A percentile compares a stretch with the other conserved stretches of the same genome.
These are phyloP conservation scores for Coemansia sp. DNA, from an alignment of 192 early-diverging fungal genomes.

Conservation along the genomic window DNA sequence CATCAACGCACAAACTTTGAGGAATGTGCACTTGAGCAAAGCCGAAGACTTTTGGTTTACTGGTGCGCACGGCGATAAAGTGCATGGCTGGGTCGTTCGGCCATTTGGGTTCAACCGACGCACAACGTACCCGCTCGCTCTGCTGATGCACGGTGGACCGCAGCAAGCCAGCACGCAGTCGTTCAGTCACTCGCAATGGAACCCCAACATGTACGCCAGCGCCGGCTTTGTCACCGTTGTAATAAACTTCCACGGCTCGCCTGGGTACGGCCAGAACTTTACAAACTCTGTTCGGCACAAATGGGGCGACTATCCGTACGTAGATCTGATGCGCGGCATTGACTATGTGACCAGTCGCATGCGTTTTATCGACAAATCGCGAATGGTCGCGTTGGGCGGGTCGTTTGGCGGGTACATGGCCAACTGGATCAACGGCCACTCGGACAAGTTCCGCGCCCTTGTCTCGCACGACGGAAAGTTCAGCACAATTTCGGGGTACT, in stretches of 20 bases:
- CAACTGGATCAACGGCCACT: slow-evolving; percentile 84
- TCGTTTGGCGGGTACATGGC: slow-evolving; percentile 82
- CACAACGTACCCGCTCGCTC: slow-evolving; percentile 70
- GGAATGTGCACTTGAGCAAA: slow-evolving; percentile 41
- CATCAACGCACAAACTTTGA: slow-evolving; percentile 44
- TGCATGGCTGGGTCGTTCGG: slow-evolving; percentile 62
- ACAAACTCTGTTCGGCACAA: slow-evolving; percentile 67
- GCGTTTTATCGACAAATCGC: slow-evolving; percentile 56
- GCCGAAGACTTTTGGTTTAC: slow-evolving; percentile 71
- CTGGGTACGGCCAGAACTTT: slow-evolving; percentile 75
- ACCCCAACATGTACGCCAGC: slow-evolving; percentile 69
- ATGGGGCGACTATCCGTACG: slow-evolving; percentile 76
- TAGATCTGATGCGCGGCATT: slow-evolving; percentile 72
- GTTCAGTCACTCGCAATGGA: slow-evolving; percentile 66
- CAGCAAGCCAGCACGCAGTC: slow-evolving; percentile 67
- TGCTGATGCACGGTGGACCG: slow-evolving; percentile 84
- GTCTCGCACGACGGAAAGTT: slow-evolving; percentile 81
- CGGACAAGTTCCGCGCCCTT: slow-evolving; percentile 62
- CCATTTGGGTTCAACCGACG: slow-evolving; percentile 57
- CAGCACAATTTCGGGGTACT: slow-evolving; percentile 60
- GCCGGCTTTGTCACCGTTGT: slow-evolving; percentile 68
- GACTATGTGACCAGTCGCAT: slow-evolving; percentile 58
- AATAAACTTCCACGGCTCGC: slow-evolving; percentile 78
- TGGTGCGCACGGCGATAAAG: slow-evolving; percentile 57
- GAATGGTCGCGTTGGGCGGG: slow-evolving; percentile 68